Base-by-base conservation (phyloP, 2,329 filamentous ascomycete genomes). In the Talaromyces rugulosus region DNA sequence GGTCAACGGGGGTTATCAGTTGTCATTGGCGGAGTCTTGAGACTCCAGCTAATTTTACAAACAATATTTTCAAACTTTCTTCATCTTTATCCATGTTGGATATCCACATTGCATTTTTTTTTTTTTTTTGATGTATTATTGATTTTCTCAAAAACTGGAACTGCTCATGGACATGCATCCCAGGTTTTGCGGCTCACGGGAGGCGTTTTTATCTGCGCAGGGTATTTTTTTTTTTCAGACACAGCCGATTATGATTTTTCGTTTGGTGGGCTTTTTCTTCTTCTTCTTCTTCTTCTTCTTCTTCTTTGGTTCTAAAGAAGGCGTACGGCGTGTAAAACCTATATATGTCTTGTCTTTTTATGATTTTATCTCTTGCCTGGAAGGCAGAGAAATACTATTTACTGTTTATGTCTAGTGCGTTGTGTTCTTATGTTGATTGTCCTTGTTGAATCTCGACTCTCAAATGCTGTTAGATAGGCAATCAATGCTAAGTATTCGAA, bases 281-380 rank as follows among this genome's bases (percentile, higher is more conserved):
- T 34, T 51, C 16, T 14, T 34, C 58, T 58, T 23, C n/a, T n/a
- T n/a, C n/a, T n/a, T n/a, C n/a, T n/a, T n/a, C n/a, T 58, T 51
- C 16, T 14, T 34, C 58, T 58, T 23, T 28, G 51, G 54, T 54
- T 58, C 18, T 12, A 28, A 56, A 36, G 44, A 42, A 56, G 50
- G 60, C n/a, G 60, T 34, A 12, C 54, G 56, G 60, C 60, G 60
- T 62, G 55, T 42, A 62, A 56, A 62, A 58, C 51, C 33, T 40
- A 56, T 59, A 53, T 52, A 34, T 52, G 31, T 34, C 18, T 23
- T 56, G 12, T 36, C 30, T 33, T 55, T 55, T 33, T 23, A 55
- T 55, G 11, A 34, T 55, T 55, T 8, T 23, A 18, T 47, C 11
- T 27, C 44, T 11, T 47, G 16, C 44, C 44, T 47, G 8, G 18